Percentiles rank a stretch among this genome's conserved stretches.
Conservation (phyloP, 2,329 filamentous ascomycete species). For the Laburnicola sp. region DNA sequence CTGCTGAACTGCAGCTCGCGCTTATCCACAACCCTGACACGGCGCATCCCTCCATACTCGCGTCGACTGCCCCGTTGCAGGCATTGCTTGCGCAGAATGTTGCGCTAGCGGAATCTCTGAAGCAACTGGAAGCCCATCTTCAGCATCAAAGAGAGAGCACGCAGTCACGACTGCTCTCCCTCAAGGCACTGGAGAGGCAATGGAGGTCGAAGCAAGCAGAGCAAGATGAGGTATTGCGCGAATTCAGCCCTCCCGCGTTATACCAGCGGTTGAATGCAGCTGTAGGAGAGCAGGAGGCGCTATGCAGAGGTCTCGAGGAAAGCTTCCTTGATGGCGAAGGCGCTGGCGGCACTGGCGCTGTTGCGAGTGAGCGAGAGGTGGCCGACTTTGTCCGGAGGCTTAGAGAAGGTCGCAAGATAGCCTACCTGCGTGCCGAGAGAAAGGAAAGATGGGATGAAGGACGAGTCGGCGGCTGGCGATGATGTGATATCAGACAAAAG, state of each 20-base stretch:
- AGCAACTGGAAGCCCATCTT: constrained; percentile 62
- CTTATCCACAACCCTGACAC: constrained; percentile 69
- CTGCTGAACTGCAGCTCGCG: constrained; percentile 69
- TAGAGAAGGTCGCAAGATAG: constrained; percentile 75
- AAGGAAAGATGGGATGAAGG: constrained; percentile 97
- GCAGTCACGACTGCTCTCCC: constrained; percentile 78
- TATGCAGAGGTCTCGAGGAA: constrained; percentile 84
- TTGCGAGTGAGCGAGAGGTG: constrained; percentile 77
- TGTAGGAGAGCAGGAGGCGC: constrained; percentile 77
- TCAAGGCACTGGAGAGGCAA: constrained; percentile 86
- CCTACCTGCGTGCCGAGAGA: constrained; percentile 80
- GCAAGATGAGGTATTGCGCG: constrained; percentile 81
- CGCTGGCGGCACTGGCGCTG: constrained; percentile 46
- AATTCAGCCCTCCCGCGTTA: constrained; percentile 82
- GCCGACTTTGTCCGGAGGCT: constrained; percentile 82
- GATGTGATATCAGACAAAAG: constrained; percentile 5
- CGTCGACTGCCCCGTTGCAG: constrained; percentile 67
- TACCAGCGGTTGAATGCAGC: constrained; percentile 79
- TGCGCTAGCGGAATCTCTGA: constrained; percentile 65
- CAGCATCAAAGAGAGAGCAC: constrained; percentile 67
- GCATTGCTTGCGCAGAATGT: constrained; percentile 71
- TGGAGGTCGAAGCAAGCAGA: constrained; percentile 87
- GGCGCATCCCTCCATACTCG: constrained; percentile 70
- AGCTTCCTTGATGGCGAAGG: constrained; percentile 76
- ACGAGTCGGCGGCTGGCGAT: constrained; percentile 87